These are phyloP conservation scores for Houttuynia cordata DNA, from an alignment of 164 flowering plant genomes.

Conservation along the genomic window DNA sequence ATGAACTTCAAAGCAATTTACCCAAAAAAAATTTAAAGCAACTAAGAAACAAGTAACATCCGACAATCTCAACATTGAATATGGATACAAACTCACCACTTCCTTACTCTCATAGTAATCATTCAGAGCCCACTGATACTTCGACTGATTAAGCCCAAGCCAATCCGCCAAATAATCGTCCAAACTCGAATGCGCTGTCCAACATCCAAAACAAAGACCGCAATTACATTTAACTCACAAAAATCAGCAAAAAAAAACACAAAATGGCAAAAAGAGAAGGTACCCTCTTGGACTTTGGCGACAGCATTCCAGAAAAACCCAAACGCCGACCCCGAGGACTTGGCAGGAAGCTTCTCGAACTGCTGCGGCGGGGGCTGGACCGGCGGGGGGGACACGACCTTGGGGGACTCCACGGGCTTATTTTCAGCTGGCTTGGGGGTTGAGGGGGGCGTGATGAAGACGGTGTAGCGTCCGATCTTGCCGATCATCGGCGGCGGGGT, in stretches of 20 bases:
- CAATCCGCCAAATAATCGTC: constrained; percentile 84
- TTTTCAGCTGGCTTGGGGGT: background rate
- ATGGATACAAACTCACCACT: constrained; percentile 30
- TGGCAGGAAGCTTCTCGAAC: constrained; percentile 21
- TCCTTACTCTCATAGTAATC: constrained; percentile 76
- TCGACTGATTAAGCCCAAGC: constrained; percentile 90
- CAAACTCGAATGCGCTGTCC: constrained; percentile 74
- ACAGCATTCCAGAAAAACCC: constrained; percentile 68
- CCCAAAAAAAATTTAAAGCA: too few relatives aligned
- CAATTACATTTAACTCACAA: too few relatives aligned
- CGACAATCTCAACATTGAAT: background rate
- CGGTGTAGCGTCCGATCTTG: constrained; percentile 90
- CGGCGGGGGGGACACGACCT: constrained; percentile 24
- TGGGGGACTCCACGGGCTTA: background rate
- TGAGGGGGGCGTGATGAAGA: constrained; percentile 66
- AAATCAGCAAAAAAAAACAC: too few relatives aligned
- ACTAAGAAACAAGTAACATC: background rate
- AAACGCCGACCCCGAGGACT: constrained; percentile 13
- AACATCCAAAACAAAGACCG: background rate
- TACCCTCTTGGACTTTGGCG: constrained; percentile 71
- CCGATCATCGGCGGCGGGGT: constrained; percentile 85
- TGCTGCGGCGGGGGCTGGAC: constrained; percentile 59
- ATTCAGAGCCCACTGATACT: constrained; percentile 96
- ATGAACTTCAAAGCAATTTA: too few relatives aligned
- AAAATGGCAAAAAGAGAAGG: background rate